Conservation (phyloP, 345 rosid species). For the Sonneratia caseolaris region DNA sequence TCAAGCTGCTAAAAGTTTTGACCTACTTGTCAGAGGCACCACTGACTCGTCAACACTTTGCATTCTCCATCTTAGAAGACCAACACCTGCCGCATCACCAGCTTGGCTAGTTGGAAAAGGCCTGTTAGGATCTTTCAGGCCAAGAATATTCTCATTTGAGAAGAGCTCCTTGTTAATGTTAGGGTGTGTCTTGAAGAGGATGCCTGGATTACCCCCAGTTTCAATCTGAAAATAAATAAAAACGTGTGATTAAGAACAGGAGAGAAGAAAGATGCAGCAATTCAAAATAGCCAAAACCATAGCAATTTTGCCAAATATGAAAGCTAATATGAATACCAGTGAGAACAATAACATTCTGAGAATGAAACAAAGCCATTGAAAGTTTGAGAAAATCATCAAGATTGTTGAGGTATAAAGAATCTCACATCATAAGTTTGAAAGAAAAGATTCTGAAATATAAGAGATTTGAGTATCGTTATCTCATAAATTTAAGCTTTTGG, state of each 20-base stretch:
- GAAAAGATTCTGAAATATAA: not conserved
- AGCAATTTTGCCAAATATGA: not conserved
- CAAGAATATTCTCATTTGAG: conserved; percentile 63
- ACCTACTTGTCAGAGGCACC: conserved; percentile 95
- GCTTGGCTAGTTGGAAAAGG: conserved; percentile 88
- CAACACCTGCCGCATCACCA: conserved; percentile 82
- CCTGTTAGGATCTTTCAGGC: conserved; percentile 85
- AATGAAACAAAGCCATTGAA: not conserved
- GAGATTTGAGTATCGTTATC: too few relatives aligned
- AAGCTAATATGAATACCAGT: not conserved
- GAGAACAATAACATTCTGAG: not conserved
- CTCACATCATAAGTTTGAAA: too few relatives aligned
- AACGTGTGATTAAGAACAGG: not conserved
- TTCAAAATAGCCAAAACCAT: not conserved
- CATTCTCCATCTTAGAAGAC: conserved; percentile 98
- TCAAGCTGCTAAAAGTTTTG: not conserved
- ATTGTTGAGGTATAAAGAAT: too few relatives aligned
- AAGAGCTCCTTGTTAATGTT: conserved; percentile 86
- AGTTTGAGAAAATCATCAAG: too few relatives aligned
- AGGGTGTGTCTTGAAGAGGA: conserved; percentile 96
- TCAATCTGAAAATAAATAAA: conserved; percentile 50
- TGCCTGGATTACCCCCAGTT: conserved; percentile 70
- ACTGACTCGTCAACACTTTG: conserved; percentile 88
- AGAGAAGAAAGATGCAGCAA: not conserved
- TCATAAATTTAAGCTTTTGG: too few relatives aligned